phyloP scores from a whole-genome alignment of 1,284 basidiomycete genomes.

The Fomitopsis schrenkii region DNA sequence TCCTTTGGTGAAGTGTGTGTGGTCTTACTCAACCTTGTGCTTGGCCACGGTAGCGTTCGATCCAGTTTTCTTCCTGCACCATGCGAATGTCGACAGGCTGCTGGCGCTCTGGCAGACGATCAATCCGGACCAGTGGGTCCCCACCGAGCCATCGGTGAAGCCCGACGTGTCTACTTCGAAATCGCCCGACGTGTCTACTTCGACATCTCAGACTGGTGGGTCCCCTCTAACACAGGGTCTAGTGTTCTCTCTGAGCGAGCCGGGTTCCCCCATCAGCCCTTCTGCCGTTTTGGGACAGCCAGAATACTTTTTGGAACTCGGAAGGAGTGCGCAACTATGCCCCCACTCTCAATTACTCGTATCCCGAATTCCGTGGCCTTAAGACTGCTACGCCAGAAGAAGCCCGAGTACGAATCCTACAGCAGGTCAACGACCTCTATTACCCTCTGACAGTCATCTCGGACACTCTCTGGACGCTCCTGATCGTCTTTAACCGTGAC shows the following conservation, averaged over 20 bases:
- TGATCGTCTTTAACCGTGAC: background rate
- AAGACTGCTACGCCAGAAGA: background rate
- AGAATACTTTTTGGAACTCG: background rate
- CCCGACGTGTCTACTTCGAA: too few relatives aligned
- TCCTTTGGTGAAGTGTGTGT: background rate
- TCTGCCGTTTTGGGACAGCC: background rate
- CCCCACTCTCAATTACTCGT: background rate
- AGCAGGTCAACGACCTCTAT: background rate
- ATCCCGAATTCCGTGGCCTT: background rate
- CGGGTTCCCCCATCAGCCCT: background rate
- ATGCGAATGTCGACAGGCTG: background rate
- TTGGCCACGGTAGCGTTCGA: background rate
- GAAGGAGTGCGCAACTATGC: background rate
- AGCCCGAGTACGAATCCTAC: background rate
- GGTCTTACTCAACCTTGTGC: too few relatives aligned
- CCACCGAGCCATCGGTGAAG: constrained; percentile 10
- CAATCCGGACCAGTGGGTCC: constrained; percentile 3
- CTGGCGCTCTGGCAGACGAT: background rate
- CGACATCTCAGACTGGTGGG: too few relatives aligned
- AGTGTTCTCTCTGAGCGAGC: too few relatives aligned
- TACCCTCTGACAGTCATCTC: background rate
- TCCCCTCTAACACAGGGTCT: too few relatives aligned
- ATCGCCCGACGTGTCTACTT: too few relatives aligned
- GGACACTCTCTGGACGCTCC: background rate
- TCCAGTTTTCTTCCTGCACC: background rate